These are phyloP conservation scores for Neurospora sp. DNA, from an alignment of 2,329 filamentous ascomycete genomes.

Conservation along the genomic window DNA sequence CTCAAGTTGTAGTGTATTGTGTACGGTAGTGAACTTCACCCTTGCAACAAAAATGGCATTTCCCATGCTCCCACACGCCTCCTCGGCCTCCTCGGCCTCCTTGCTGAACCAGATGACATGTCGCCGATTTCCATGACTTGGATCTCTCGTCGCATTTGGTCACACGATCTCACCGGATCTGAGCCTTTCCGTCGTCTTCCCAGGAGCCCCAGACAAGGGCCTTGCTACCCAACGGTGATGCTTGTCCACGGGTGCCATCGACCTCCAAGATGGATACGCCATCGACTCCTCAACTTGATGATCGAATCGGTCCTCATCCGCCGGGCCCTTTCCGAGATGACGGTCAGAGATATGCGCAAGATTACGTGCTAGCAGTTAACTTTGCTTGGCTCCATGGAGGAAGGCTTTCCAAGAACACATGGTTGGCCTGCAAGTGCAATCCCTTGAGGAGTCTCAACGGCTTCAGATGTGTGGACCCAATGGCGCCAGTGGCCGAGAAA, in stretches of 20 bases:
- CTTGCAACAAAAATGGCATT: constrained; percentile 17
- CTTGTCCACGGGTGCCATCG: neutral
- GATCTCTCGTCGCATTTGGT: neutral
- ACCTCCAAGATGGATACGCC: neutral
- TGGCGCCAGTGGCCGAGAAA: neutral
- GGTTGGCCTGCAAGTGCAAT: neutral
- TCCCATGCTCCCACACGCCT: constrained; percentile 8
- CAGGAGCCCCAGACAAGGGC: neutral
- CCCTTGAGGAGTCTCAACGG: neutral
- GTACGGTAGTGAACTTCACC: constrained; percentile 15
- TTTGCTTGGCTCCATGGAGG: neutral
- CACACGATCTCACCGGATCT: constrained; percentile 18
- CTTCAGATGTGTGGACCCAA: neutral
- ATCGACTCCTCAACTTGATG: neutral
- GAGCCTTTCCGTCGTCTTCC: constrained; percentile 17
- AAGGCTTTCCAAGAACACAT: neutral
- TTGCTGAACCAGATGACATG: neutral
- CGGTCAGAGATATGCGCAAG: neutral
- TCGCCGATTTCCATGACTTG: neutral
- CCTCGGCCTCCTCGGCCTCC: neutral
- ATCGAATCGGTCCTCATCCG: neutral
- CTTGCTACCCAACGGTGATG: neutral
- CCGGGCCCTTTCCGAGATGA: neutral
- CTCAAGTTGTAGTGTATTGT: constrained; percentile 14
- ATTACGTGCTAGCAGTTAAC: neutral